These are phyloP conservation scores for Clavispora fructus DNA, from an alignment of 805 yeast genomes.

Conservation along the genomic window DNA sequence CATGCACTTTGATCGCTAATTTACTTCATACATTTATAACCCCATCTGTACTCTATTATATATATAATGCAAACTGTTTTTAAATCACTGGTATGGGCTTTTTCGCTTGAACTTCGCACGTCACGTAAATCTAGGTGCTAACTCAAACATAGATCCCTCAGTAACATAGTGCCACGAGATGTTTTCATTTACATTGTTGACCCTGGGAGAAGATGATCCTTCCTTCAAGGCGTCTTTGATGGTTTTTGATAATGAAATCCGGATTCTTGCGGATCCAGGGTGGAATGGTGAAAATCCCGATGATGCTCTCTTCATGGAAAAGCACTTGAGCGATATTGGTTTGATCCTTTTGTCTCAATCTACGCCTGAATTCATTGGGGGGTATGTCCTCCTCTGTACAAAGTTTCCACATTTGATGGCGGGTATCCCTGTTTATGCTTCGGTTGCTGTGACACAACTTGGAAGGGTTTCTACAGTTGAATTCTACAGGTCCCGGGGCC, in stretches of 20 bases:
- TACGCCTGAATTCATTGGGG: conserved; percentile 73
- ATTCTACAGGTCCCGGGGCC: conserved; percentile 63
- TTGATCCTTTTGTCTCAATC: conserved; percentile 82
- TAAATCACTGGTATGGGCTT: neutral
- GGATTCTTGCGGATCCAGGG: conserved; percentile 65
- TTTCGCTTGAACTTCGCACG: neutral
- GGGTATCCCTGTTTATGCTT: conserved; percentile 73
- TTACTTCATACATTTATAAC: neutral
- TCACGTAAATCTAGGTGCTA: neutral
- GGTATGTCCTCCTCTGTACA: conserved; percentile 61
- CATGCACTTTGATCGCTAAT: conserved; percentile 22
- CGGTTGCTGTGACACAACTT: conserved; percentile 82
- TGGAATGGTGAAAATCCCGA: conserved; percentile 54
- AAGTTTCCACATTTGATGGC: conserved; percentile 52
- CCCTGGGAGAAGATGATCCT: conserved; percentile 20
- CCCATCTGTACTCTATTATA: neutral
- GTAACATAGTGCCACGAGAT: conserved; percentile 9
- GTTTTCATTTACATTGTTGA: conserved; percentile 34
- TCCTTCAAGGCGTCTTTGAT: conserved; percentile 46
- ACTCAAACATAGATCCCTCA: neutral
- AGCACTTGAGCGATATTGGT: conserved; percentile 44
- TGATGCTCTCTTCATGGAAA: conserved; percentile 30
- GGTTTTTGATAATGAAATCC: conserved; percentile 50
- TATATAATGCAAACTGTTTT: neutral
- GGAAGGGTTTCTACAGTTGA: conserved; percentile 88